phyloP scores from a whole-genome alignment of 768 basidiomycete species.

The Rubroboletus satanas region DNA sequence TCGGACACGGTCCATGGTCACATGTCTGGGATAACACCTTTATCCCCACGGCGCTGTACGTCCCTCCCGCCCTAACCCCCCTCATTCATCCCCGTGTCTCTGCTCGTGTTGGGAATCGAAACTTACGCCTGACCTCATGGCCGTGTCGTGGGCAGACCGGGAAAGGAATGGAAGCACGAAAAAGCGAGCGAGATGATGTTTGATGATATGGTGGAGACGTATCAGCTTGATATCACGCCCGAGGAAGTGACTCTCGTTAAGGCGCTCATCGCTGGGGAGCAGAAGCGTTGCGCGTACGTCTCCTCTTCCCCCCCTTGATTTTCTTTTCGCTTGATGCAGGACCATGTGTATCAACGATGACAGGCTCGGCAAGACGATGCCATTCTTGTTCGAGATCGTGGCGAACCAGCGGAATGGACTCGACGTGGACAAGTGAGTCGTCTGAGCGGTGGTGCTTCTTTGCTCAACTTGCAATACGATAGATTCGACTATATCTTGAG shows the following conservation, averaged over 20 bases:
- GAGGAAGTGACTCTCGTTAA: constrained; percentile 63
- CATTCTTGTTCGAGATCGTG: constrained; percentile 80
- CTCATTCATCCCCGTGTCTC: neutral
- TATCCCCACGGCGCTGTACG: constrained; percentile 64
- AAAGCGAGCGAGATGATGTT: constrained; percentile 83
- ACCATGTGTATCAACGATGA: neutral
- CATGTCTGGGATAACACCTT: constrained; percentile 79
- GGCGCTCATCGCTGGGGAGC: constrained; percentile 71
- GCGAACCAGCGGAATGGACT: constrained; percentile 78
- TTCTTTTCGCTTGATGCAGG: neutral
- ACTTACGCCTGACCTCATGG: neutral
- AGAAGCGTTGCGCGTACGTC: constrained; percentile 47
- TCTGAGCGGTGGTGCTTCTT: neutral
- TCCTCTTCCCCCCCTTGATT: neutral
- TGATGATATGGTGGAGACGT: constrained; percentile 57
- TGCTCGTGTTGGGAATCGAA: neutral
- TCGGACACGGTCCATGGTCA: constrained; percentile 83
- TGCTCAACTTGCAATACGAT: neutral
- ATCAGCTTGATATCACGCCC: constrained; percentile 44
- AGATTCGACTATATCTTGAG: constrained; percentile 83
- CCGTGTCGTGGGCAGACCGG: constrained; percentile 34
- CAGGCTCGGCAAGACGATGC: constrained; percentile 47
- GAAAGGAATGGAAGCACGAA: constrained; percentile 65
- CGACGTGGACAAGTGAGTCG: constrained; percentile 75
- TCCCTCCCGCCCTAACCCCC: neutral